A percentile compares a stretch with the other conserved stretches of the same genome.
These are phyloP conservation scores for Gymnopilus junonius DNA, from an alignment of 768 basidiomycete genomes.

Conservation along the genomic window DNA sequence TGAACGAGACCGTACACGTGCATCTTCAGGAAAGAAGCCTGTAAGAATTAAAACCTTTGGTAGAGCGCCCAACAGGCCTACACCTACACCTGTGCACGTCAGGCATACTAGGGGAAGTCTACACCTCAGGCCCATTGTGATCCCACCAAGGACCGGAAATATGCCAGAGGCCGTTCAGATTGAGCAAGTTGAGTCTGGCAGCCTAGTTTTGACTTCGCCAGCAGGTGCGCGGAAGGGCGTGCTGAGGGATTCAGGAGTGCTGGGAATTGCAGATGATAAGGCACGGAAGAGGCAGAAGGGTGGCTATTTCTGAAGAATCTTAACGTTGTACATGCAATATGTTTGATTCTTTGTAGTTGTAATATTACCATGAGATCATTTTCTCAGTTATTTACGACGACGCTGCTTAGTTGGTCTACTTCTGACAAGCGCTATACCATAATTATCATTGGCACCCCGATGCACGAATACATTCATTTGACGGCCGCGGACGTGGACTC, in stretches of 20 bases:
- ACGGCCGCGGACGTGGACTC: neutral
- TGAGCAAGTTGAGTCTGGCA: slow-evolving; percentile 27
- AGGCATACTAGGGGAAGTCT: slow-evolving; percentile 32
- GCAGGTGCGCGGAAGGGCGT: slow-evolving; percentile 19
- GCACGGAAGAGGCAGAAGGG: slow-evolving; percentile 12
- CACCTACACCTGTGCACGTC: slow-evolving; percentile 35
- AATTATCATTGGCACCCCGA: neutral
- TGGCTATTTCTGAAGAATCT: slow-evolving; percentile 11
- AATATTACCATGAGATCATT: neutral
- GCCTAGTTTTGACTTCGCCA: slow-evolving; percentile 16
- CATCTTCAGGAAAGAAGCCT: slow-evolving; percentile 8
- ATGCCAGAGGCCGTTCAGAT: slow-evolving; percentile 28
- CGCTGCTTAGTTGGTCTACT: neutral
- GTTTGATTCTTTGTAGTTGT: slow-evolving; percentile 8
- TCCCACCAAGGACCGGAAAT: slow-evolving; percentile 29
- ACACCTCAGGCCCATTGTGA: slow-evolving; percentile 37
- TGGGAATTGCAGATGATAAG: slow-evolving; percentile 31
- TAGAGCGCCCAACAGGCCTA: slow-evolving; percentile 37
- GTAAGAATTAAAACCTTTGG: slow-evolving; percentile 46
- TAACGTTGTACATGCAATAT: neutral
- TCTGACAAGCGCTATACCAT: slow-evolving; percentile 1
- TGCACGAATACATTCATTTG: neutral
- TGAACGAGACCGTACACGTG: slow-evolving; percentile 7
- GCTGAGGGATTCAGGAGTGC: slow-evolving; percentile 37
- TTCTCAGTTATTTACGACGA: neutral